Base-by-base conservation (phyloP, 768 basidiomycete species). In the Leucocoprinus leucothites region DNA sequence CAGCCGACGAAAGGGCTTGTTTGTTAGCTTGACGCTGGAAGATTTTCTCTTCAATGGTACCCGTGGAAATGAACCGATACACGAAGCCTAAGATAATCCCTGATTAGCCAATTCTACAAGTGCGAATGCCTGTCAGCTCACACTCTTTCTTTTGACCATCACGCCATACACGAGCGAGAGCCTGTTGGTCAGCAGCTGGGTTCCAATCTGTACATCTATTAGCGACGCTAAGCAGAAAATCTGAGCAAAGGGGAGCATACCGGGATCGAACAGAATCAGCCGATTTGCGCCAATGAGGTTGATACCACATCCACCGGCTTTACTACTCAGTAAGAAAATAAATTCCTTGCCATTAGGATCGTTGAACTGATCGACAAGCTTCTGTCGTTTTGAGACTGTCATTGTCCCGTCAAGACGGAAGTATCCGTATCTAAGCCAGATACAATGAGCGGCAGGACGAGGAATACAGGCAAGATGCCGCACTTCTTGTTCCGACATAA, bases 121-220 rank as follows among this genome's bases (percentile, higher is more conserved):
- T 26, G 47, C 21, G 21, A 18, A 28, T 13, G 8, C 21, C 21
- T 11, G 2, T 28, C 21, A 16, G 66, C 89, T 51, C 65, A 94
- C 96, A 99, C 72, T 97, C 95, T 82, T 98, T 98, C 84, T 97
- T 99, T 70, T 98, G 96, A 0, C 96, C 96, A 65, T 99, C 96
- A 73, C 96, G 90, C 96, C 96, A 99, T 8, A 99, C 96, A 67
- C 96, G 93, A 42, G 96, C 96, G 4, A 99, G 79, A 7, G 96
- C 96, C 68, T 99, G 96, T 67, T 98, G 97, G 70, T 99, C 96
- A 24, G 95, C 93, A 9, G 96, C 96, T 22, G 95, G 95, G 64
- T 98, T 98, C 95, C 95, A 98, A 65, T 98, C 95, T 94, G 57
- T n/a, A n/a, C n/a, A 19, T 31, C 8, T 41, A 19, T 22, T 48